Base-by-base conservation (phyloP, 805 yeast genomes). In the Kazachstania bromeliacearum region DNA sequence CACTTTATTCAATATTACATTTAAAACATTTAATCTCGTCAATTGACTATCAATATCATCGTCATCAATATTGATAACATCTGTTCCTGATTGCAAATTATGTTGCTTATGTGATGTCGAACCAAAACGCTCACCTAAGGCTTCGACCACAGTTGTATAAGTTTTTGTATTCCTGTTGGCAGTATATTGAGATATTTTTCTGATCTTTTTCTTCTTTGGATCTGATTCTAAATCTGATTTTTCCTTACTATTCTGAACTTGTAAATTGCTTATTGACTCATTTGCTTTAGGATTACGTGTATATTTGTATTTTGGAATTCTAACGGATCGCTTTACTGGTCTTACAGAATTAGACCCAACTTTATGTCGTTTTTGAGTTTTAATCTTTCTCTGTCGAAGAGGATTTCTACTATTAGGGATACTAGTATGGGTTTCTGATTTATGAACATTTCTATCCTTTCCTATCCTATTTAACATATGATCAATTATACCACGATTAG, bases 81-180 rank as follows among this genome's bases (percentile, higher is more conserved):
- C 3, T 28, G 15, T 5, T 27, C 10, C 4, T 7, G 3, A 6
- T 13, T 20, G 15, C n/a, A 12, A 12, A 13, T 30, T 20, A 5
- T 20, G 9, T 22, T 13, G 19, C 9, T 24, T 36, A 22, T 28
- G 23, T n/a, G 28, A 32, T 5, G 41, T 22, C 3, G 45, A 12
- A 2, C 45, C 47, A 36, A 47, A 51, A 10, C 35, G 38, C 19
- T 44, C 37, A 9, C 57, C 47, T 5, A 42, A 31, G 4, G 51
- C 49, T 33, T 57, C 62, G 4, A 57, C 40, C 10, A 53, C 50
- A 4, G 59, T 54, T 1, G 46, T 40, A 32, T 51, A 55, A 3
- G 46, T 40, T n/a, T 18, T 20, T n/a, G 39, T 37, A n/a, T 39
- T 44, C 36, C 44, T 41, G 27, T 52, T 32, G 12, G 40, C 8